These are phyloP conservation scores for Paxillus ammoniavirescens DNA, from an alignment of 768 basidiomycete genomes.

Conservation along the genomic window DNA sequence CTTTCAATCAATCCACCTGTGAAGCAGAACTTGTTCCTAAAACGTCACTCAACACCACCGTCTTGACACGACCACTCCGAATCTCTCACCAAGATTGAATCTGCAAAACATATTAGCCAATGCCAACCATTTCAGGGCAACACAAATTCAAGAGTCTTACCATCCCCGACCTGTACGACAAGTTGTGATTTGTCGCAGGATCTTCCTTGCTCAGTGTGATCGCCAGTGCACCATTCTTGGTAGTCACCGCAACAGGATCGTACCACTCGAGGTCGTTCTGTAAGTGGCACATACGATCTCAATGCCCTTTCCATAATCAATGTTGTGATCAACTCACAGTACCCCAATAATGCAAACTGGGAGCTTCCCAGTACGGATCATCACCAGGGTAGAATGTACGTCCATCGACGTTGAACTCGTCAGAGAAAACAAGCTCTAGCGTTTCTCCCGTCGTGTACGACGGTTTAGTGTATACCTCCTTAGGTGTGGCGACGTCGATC, in stretches of 20 bases:
- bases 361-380: slow-evolving; percentile 59
- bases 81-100: slow-evolving; percentile 29
- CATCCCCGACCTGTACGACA: slow-evolving; percentile 46
- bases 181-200: slow-evolving; percentile 41
- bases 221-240: slow-evolving; percentile 47
- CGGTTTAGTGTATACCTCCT: slow-evolving; percentile 38
- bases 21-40: slow-evolving; percentile 74
- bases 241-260: slow-evolving; percentile 52
- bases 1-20: slow-evolving; percentile 71
- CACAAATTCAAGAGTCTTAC: slow-evolving; percentile 14
- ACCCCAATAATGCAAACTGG: slow-evolving; percentile 68
- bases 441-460: slow-evolving; percentile 38
- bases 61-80: not conserved
- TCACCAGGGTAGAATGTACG: slow-evolving; percentile 69
- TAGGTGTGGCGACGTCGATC: slow-evolving; percentile 56
- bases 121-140: slow-evolving; percentile 26
- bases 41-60: slow-evolving; percentile 1
- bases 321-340: slow-evolving; percentile 34
- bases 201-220: slow-evolving; percentile 48
- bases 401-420: slow-evolving; percentile 79
- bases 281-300: not conserved
- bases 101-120: slow-evolving; percentile 15
- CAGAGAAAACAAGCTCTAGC: slow-evolving; percentile 65
- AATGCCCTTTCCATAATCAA: no score
- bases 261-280: slow-evolving; percentile 56